These are phyloP conservation scores for Plasmodium cynomolgi DNA, from an alignment of 169 alveolate genomes.

Conservation along the genomic window DNA sequence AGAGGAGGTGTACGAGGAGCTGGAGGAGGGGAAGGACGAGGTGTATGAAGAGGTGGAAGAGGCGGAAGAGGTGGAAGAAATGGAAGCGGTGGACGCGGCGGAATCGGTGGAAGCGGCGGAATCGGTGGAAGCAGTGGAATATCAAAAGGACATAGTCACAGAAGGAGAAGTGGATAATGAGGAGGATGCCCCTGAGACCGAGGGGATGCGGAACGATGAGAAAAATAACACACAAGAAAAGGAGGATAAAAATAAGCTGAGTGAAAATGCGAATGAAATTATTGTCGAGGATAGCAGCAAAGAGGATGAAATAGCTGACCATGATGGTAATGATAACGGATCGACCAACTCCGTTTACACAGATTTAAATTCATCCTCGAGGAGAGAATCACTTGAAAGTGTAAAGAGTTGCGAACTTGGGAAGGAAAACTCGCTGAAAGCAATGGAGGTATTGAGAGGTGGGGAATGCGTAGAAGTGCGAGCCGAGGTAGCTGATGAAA, in stretches of 20 bases:
- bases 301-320: neutral
- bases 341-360: neutral
- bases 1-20: no score
- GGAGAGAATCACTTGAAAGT: neutral
- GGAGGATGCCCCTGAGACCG: neutral
- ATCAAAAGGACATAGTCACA: neutral
- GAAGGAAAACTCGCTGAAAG: neutral
- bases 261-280: neutral
- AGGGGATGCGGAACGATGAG: neutral
- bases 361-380: neutral
- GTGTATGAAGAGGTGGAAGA: neutral
- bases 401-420: neutral
- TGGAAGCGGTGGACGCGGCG: slow-evolving; percentile 4
- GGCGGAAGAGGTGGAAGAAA: neutral
- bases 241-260: neutral
- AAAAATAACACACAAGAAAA: neutral
- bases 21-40: neutral
- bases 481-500: neutral
- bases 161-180: neutral
- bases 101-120: neutral
- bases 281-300: neutral
- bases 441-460: neutral
- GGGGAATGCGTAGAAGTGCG: neutral
- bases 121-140: neutral
- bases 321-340: neutral